Evolutionary conservation across 1,139 yeast genomes (phyloP).

Genomic region (Pichia kudriavzevii): DNA sequence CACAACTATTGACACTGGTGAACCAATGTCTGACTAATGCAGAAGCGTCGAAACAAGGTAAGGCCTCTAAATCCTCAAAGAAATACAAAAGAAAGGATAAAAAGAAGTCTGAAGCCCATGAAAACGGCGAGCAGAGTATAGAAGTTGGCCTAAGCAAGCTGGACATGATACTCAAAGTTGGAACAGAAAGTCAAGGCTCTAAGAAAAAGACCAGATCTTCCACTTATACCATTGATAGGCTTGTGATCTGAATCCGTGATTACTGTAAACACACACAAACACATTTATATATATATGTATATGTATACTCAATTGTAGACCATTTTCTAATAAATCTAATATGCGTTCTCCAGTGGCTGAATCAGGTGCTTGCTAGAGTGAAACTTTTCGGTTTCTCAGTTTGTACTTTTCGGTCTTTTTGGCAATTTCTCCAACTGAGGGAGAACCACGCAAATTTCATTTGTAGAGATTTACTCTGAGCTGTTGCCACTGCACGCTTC

Average conservation of each 20-base stretch:
- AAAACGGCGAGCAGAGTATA: constrained; percentile 15
- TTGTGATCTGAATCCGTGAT: too few species aligned
- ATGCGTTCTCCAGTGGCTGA: too few species aligned
- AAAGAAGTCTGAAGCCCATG: constrained; percentile 7
- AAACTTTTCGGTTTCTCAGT: too few species aligned
- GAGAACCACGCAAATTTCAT: too few species aligned
- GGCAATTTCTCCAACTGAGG: too few species aligned
- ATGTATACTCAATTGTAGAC: too few species aligned
- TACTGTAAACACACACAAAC: too few species aligned
- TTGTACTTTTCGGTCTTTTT: too few species aligned
- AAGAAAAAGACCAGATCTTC: constrained; percentile 32
- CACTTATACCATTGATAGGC: constrained; percentile 44
- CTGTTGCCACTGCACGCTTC: neutral
- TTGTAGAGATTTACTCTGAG: too few species aligned
- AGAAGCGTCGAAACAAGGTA: constrained; percentile 15
- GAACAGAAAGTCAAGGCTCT: constrained; percentile 14
- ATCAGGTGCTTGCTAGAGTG: neutral
- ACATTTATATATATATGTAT: too few species aligned
- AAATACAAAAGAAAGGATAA: constrained; percentile 16
- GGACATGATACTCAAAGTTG: constrained; percentile 35
- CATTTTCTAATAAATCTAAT: too few species aligned
- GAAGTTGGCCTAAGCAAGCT: constrained; percentile 27
- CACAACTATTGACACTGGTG: constrained; percentile 48
- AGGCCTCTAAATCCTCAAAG: constrained; percentile 11
- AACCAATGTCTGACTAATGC: constrained; percentile 30